These are phyloP conservation scores for Macrolepiota fuliginosa DNA, from an alignment of 768 basidiomycete species.

Conservation along the genomic window DNA sequence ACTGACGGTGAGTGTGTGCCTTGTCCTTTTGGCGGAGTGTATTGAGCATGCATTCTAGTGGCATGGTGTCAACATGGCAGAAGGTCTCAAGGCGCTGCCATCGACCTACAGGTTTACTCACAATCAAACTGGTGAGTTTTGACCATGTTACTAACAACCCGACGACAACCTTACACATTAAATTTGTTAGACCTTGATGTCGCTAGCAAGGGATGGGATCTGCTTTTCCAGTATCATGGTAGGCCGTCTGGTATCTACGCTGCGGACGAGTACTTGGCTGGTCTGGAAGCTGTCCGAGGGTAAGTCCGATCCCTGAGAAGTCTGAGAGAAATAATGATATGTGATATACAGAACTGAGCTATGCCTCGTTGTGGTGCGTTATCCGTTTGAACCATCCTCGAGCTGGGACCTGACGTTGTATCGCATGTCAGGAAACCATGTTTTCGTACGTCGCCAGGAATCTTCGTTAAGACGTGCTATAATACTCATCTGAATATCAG, in stretches of 20 bases:
- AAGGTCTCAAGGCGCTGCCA: conserved; percentile 53
- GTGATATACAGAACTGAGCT: conserved; percentile 41
- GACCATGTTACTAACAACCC: no score
- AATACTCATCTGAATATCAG: conserved; percentile 21
- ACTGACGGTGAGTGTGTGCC: conserved; percentile 27
- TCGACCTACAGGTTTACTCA: conserved; percentile 54
- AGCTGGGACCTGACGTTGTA: not conserved
- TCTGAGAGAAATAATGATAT: not conserved
- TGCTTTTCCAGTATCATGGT: conserved; percentile 58
- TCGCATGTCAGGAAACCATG: conserved; percentile 49
- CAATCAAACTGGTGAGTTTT: conserved; percentile 45
- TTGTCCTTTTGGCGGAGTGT: not conserved
- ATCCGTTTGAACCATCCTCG: not conserved
- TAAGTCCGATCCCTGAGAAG: conserved; percentile 18
- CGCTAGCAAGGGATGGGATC: conserved; percentile 51
- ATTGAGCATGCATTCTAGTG: conserved; percentile 30
- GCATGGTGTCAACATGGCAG: conserved; percentile 60
- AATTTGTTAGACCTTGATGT: conserved; percentile 40
- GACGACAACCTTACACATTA: not conserved
- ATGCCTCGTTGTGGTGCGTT: conserved; percentile 49
- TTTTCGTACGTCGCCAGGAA: conserved; percentile 41
- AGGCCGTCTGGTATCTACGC: conserved; percentile 54
- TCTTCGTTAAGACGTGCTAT: not conserved
- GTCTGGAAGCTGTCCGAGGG: conserved; percentile 54
- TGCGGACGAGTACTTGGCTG: conserved; percentile 57